Evolutionary conservation across 1,284 basidiomycete genomes (phyloP).

Genomic region (Ceratobasidium sp.): DNA sequence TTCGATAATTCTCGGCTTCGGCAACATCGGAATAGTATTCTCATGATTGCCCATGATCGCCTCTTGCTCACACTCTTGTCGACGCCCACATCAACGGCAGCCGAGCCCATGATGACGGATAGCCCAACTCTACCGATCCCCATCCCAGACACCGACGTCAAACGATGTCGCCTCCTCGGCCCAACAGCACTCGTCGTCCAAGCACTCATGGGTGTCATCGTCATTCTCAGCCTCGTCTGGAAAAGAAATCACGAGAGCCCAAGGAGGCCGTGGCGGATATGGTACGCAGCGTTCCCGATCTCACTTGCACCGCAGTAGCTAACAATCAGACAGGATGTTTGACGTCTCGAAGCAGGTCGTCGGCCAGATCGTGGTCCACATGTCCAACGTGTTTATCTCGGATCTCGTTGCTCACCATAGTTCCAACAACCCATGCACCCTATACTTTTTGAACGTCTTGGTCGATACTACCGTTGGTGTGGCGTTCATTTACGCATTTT

Average conservation of each 20-base stretch:
- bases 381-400: constrained; percentile 83
- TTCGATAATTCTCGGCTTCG: not conserved
- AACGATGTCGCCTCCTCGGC: constrained; percentile 54
- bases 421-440: constrained; percentile 83
- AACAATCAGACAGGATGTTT: constrained; percentile 64
- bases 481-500: constrained; percentile 78
- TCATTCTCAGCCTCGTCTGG: constrained; percentile 82
- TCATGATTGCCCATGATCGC: constrained; percentile 13
- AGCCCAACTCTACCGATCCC: constrained; percentile 19
- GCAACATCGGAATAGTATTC: not conserved
- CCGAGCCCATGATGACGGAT: not conserved
- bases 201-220: constrained; percentile 85
- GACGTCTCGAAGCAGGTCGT: constrained; percentile 92
- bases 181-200: constrained; percentile 64
- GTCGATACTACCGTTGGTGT: constrained; percentile 95
- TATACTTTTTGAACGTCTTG: constrained; percentile 94
- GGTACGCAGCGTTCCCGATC: constrained; percentile 58
- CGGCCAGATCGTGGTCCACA: constrained; percentile 91
- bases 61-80: not conserved
- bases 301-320: not conserved
- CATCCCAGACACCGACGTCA: constrained; percentile 60
- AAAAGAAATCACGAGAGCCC: constrained; percentile 88
- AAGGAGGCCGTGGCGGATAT: constrained; percentile 91
- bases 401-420: constrained; percentile 70
- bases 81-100: constrained; percentile 5